Conservation (phyloP, 495 filamentous ascomycete genomes). For the Podospora australis region DNA sequence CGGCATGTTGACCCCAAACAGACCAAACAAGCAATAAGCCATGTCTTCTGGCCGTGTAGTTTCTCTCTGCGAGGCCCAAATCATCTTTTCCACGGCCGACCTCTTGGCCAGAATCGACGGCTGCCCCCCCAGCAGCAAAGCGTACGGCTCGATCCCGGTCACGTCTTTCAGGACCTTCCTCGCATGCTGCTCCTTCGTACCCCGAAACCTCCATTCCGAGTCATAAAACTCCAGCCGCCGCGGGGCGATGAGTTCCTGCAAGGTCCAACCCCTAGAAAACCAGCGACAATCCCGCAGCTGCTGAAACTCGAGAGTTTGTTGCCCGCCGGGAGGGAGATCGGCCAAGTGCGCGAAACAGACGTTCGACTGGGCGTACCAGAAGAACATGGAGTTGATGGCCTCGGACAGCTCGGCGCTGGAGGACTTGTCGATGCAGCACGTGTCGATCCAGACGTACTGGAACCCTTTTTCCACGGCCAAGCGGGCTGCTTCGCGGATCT, state of each 20-base stretch:
- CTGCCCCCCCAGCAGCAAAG: not conserved
- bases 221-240: slow-evolving; percentile 23
- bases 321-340: not conserved
- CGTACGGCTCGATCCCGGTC: slow-evolving; percentile 3
- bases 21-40: slow-evolving; percentile 10
- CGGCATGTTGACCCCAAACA: slow-evolving; percentile 11
- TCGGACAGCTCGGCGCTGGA: slow-evolving; percentile 34
- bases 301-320: not conserved
- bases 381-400: slow-evolving; percentile 45
- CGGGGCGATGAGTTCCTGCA: slow-evolving; percentile 30
- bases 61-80: slow-evolving; percentile 4
- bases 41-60: slow-evolving; percentile 9
- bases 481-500: not conserved
- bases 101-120: not conserved
- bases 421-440: slow-evolving; percentile 40
- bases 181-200: slow-evolving; percentile 15
- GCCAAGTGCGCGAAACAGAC: slow-evolving; percentile 29
- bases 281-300: slow-evolving; percentile 14
- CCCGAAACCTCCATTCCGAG: slow-evolving; percentile 18
- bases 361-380: slow-evolving; percentile 26
- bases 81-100: slow-evolving; percentile 3
- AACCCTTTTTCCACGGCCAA: not conserved
- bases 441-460: slow-evolving; percentile 37
- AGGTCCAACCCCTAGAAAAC: slow-evolving; percentile 32
- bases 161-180: slow-evolving; percentile 7